These are phyloP conservation scores for Pseudogymnoascus sp. DNA, from an alignment of 2,329 filamentous ascomycete species.

Conservation along the genomic window DNA sequence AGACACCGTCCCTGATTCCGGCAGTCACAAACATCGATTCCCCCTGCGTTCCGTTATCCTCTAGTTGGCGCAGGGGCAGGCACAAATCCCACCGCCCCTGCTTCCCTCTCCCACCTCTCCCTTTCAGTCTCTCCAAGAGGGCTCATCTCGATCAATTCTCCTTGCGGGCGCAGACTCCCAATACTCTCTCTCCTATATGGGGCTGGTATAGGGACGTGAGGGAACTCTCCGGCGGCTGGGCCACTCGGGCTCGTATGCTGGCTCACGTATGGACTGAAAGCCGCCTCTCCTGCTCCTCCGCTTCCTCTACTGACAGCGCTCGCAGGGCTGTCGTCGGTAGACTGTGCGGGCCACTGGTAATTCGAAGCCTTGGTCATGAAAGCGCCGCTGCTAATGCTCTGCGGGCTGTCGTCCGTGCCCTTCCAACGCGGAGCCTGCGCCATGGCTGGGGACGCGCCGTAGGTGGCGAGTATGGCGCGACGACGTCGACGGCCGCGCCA, in stretches of 20 bases:
- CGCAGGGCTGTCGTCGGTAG: background rate
- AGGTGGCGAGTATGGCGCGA: slow-evolving; percentile 40
- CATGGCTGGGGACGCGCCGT: background rate
- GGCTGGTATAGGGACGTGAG: background rate
- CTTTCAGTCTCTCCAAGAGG: background rate
- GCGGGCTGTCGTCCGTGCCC: background rate
- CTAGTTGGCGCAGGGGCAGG: background rate
- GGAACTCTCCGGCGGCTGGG: background rate
- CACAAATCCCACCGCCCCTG: background rate
- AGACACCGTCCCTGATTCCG: background rate
- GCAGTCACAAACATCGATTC: background rate
- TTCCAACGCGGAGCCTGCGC: background rate
- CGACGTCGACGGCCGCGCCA: slow-evolving; percentile 46
- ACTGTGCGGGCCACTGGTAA: background rate
- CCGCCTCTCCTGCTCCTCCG: background rate
- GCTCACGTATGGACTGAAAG: background rate
- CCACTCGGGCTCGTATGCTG: background rate
- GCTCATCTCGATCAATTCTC: background rate
- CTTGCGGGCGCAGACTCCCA: background rate
- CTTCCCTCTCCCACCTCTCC: background rate
- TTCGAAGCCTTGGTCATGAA: slow-evolving; percentile 1
- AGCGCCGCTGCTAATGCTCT: background rate
- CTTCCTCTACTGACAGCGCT: background rate
- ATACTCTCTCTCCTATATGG: slow-evolving; percentile 3
- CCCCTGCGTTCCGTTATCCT: background rate